Evolutionary conservation across 495 filamentous ascomycete species (phyloP).

Genomic region (Trypethelium eluteriae): DNA sequence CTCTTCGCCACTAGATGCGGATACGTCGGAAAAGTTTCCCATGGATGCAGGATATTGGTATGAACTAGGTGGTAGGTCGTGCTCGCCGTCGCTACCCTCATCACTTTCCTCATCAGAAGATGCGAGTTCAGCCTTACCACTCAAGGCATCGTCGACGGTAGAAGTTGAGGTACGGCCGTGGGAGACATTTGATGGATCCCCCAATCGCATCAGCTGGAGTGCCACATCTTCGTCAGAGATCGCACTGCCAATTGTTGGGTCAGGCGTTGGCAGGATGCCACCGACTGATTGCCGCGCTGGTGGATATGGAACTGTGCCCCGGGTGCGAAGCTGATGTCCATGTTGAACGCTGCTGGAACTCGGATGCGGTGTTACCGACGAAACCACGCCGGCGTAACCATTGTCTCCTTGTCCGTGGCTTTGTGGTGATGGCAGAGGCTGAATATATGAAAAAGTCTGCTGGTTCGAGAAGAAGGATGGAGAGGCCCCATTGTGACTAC

Average conservation of each 20-base stretch:
- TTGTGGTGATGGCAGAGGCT: slow-evolving; percentile 69
- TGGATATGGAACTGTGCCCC: slow-evolving; percentile 45
- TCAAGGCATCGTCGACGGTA: slow-evolving; percentile 84
- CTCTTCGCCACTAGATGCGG: slow-evolving; percentile 62
- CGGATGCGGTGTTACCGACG: slow-evolving; percentile 28
- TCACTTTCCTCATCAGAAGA: slow-evolving; percentile 81
- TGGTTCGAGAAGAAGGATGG: slow-evolving; percentile 65
- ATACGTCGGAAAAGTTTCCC: slow-evolving; percentile 53
- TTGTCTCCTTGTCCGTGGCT: slow-evolving; percentile 54
- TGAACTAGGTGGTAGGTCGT: slow-evolving; percentile 54
- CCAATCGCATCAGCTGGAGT: slow-evolving; percentile 87
- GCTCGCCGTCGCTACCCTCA: slow-evolving; percentile 56
- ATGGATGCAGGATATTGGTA: slow-evolving; percentile 33
- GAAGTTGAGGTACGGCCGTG: slow-evolving; percentile 88
- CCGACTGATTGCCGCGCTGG: slow-evolving; percentile 35
- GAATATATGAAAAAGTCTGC: slow-evolving; percentile 63
- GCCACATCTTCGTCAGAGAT: slow-evolving; percentile 98
- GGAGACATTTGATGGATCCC: slow-evolving; percentile 83
- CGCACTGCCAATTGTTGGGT: slow-evolving; percentile 79
- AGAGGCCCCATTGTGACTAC: slow-evolving; percentile 52
- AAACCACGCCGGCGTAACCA: slow-evolving; percentile 19
- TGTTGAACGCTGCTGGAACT: slow-evolving; percentile 40
- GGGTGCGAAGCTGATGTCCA: slow-evolving; percentile 59
- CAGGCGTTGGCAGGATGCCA: slow-evolving; percentile 80
- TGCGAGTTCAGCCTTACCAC: slow-evolving; percentile 73